Conservation (phyloP, 305 asterid genomes). For the Fraxinus baroniana region DNA sequence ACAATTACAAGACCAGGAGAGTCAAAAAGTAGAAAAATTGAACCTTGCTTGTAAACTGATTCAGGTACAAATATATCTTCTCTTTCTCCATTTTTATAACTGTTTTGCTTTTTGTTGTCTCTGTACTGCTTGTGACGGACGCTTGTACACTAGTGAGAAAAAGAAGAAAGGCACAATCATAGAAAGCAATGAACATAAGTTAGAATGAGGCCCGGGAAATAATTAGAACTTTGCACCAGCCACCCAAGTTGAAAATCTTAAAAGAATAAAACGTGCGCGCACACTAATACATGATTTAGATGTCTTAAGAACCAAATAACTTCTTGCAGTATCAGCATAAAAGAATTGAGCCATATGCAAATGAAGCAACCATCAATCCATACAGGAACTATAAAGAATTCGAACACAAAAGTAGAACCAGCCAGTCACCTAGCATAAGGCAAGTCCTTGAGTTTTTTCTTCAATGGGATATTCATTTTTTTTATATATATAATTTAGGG, state of each 20-base stretch:
- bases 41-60: constrained; percentile 72
- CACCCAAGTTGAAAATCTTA: not conserved
- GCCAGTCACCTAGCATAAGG: not conserved
- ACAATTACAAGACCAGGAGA: not conserved
- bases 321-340: not conserved
- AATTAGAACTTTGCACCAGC: not conserved
- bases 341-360: not conserved
- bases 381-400: not conserved
- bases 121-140: constrained; percentile 85
- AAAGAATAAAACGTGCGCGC: not conserved
- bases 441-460: not conserved
- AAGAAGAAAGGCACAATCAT: constrained; percentile 14
- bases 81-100: constrained; percentile 85
- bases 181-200: constrained; percentile 3
- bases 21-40: constrained; percentile 15
- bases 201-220: not conserved
- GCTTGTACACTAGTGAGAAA: constrained; percentile 78
- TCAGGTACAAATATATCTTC: constrained; percentile 69
- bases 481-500: not conserved
- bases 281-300: not conserved
- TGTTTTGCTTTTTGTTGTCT: constrained; percentile 69
- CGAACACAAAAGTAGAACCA: not conserved
- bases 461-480: not conserved
- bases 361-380: not conserved
- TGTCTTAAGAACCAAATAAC: not conserved